phyloP scores from a whole-genome alignment of 2,329 filamentous ascomycete genomes.

The Raffaelea ambrosiae region DNA sequence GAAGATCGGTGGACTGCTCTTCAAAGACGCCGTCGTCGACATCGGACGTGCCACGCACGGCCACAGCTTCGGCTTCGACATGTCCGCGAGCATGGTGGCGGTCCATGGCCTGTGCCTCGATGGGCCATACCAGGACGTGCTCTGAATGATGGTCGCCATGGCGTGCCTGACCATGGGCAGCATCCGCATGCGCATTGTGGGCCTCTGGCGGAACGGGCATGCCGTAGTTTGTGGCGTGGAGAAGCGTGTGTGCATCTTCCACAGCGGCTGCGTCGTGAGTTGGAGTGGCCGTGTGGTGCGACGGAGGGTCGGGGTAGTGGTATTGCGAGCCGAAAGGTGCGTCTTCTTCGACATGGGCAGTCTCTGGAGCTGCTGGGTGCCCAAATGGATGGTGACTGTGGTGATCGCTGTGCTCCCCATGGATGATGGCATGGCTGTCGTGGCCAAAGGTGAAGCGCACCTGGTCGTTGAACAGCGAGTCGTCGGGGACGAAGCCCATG shows the following conservation, averaged over 20 bases:
- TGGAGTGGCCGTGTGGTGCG: background rate
- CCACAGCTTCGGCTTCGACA: background rate
- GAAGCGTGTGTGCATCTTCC: background rate
- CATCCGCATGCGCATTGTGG: background rate
- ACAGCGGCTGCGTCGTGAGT: background rate
- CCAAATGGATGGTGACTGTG: conserved; percentile 11
- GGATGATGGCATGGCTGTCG: background rate
- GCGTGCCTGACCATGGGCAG: background rate
- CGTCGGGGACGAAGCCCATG: conserved; percentile 8
- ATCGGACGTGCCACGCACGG: no score
- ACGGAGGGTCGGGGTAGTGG: conserved; percentile 11
- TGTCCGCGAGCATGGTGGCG: conserved; percentile 4
- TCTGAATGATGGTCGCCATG: background rate
- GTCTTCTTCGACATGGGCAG: background rate
- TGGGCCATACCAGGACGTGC: conserved; percentile 9
- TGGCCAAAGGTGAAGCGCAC: conserved; percentile 10
- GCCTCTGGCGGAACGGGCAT: background rate
- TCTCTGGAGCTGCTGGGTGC: conserved; percentile 7
- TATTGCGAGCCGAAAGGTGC: background rate
- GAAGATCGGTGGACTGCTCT: conserved; percentile 6
- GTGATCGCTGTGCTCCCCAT: background rate
- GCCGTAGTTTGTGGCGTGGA: background rate
- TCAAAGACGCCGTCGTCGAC: conserved; percentile 6
- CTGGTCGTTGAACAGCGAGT: conserved; percentile 3
- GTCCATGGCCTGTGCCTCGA: conserved; percentile 2